Conservation (phyloP, 345 rosid species). For the Populus alba region DNA sequence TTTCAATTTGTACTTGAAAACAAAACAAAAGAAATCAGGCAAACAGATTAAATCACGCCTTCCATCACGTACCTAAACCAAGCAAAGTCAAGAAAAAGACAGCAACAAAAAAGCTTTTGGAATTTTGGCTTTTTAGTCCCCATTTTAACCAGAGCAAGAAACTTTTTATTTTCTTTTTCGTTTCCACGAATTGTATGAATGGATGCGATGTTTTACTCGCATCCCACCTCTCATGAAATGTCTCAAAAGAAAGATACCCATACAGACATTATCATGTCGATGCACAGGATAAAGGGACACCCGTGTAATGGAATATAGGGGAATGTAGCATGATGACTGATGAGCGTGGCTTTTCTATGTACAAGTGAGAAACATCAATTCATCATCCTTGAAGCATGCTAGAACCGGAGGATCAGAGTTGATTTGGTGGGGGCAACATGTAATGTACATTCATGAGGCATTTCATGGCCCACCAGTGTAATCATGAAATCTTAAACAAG, state of each 20-base stretch:
- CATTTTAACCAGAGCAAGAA: not conserved
- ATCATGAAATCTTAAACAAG: not conserved
- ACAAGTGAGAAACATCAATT: not conserved
- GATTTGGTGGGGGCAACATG: not conserved
- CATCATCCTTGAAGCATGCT: not conserved
- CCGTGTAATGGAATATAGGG: not conserved
- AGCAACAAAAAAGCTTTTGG: not conserved
- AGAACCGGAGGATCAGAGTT: not conserved
- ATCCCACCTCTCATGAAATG: not conserved
- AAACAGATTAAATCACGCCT: not conserved
- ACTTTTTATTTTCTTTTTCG: not conserved
- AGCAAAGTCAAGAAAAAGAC: not conserved
- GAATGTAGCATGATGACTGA: not conserved
- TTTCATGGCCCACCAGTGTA: not conserved
- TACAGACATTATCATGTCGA: not conserved
- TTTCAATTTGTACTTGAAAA: not conserved
- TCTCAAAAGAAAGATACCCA: not conserved
- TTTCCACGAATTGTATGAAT: not conserved
- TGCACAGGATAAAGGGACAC: not conserved
- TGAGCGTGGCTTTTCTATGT: not conserved
- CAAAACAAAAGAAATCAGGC: not conserved
- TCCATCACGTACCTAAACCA: not conserved
- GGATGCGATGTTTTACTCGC: not conserved
- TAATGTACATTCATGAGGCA: not conserved
- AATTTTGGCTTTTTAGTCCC: not conserved